Percentiles rank a stretch among this genome's conserved stretches.
phyloP scores from a whole-genome alignment of 305 asterid genomes.

The Fraxinus ornus region DNA sequence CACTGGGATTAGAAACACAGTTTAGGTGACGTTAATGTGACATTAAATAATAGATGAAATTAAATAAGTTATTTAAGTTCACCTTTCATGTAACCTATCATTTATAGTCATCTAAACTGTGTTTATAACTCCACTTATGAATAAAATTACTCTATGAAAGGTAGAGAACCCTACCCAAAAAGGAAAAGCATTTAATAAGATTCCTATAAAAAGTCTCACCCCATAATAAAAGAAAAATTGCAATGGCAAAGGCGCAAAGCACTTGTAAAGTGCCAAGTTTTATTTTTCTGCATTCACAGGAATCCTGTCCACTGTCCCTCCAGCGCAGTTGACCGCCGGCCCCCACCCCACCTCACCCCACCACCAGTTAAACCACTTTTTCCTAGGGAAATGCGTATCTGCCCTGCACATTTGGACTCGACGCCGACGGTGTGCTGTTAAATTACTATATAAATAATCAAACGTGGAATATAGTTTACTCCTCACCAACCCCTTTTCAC shows the following conservation, averaged over 20 bases:
- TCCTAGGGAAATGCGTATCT: conserved; percentile 20
- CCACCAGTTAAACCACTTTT: conserved; percentile 18
- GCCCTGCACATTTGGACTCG: conserved; percentile 9
- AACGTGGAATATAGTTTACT: conserved; percentile 20
- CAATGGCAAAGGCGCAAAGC: too few species aligned
- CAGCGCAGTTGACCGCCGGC: conserved; percentile 31
- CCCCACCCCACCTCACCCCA: neutral
- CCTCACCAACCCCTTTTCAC: conserved; percentile 32
- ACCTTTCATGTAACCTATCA: too few species aligned
- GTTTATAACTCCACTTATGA: too few species aligned
- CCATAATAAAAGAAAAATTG: too few species aligned
- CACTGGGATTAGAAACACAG: too few species aligned
- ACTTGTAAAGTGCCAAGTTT: neutral
- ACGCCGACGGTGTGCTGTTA: neutral
- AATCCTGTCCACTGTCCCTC: conserved; percentile 12
- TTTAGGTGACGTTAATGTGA: too few species aligned
- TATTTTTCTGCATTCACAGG: conserved; percentile 17
- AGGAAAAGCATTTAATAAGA: neutral
- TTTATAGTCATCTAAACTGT: too few species aligned
- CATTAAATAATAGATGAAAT: too few species aligned
- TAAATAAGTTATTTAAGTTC: too few species aligned
- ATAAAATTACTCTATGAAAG: too few species aligned
- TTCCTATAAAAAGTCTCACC: too few species aligned
- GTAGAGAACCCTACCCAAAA: too few species aligned
- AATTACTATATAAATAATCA: neutral